phyloP scores from a whole-genome alignment of 805 yeast genomes.

The Saccharomyces kudriavzevii region DNA sequence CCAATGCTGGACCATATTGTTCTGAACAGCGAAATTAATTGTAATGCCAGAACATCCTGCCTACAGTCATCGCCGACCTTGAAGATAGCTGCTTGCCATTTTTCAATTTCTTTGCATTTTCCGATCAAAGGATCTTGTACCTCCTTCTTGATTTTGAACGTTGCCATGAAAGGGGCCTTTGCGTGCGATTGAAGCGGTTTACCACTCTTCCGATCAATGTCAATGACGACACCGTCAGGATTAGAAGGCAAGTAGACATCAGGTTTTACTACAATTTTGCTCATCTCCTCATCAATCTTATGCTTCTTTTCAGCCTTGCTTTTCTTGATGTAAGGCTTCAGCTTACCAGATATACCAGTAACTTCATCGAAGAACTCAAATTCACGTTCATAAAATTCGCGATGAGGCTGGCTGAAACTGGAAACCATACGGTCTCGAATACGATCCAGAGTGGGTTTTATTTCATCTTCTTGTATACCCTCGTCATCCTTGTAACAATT shows the following conservation, averaged over 20 bases:
- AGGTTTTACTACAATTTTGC: conserved; percentile 56
- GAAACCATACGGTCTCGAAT: conserved; percentile 58
- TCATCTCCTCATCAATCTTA: conserved; percentile 95
- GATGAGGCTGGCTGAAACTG: conserved; percentile 53
- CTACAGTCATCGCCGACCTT: conserved; percentile 99
- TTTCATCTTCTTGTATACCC: conserved; percentile 62
- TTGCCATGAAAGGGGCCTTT: conserved; percentile 96
- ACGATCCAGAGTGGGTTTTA: conserved; percentile 75
- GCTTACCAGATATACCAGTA: conserved; percentile 86
- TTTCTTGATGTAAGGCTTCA: conserved; percentile 89
- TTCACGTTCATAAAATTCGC: conserved; percentile 67
- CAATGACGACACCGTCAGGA: conserved; percentile 91
- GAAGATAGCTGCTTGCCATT: conserved; percentile 93
- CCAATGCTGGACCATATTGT: conserved; percentile 86
- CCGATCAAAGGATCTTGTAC: conserved; percentile 35
- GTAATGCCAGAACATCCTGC: conserved; percentile 92
- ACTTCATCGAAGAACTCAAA: conserved; percentile 86
- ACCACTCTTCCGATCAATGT: conserved; percentile 86
- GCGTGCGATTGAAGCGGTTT: conserved; percentile 96
- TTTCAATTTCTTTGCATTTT: conserved; percentile 42
- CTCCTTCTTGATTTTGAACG: conserved; percentile 71
- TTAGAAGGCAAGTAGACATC: conserved; percentile 93
- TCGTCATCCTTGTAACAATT: conserved; percentile 89
- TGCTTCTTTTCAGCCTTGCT: conserved; percentile 93
- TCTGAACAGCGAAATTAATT: conserved; percentile 82